These are phyloP conservation scores for Exophiala xenobiotica DNA, from an alignment of 2,329 filamentous ascomycete genomes.

Conservation along the genomic window DNA sequence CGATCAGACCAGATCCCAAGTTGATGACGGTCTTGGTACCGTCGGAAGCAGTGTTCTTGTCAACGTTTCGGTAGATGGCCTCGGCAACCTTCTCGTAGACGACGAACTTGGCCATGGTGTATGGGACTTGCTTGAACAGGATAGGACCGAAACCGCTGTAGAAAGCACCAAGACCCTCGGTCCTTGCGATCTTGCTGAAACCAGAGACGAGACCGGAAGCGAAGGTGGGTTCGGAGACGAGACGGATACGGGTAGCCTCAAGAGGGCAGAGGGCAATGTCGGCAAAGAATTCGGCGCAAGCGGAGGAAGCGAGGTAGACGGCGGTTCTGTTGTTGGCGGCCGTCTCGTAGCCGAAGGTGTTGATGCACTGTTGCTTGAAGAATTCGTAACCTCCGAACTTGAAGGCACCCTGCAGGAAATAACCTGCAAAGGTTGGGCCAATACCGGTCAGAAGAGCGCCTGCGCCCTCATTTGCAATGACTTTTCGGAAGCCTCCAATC, in stretches of 20 bases:
- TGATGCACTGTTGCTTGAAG: slow-evolving; percentile 91
- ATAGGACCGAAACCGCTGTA: slow-evolving; percentile 90
- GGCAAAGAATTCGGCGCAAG: slow-evolving; percentile 63
- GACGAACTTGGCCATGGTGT: slow-evolving; percentile 95
- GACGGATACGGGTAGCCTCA: slow-evolving; percentile 89
- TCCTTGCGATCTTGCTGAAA: slow-evolving; percentile 79
- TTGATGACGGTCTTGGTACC: slow-evolving; percentile 76
- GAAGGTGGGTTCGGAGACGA: slow-evolving; percentile 84
- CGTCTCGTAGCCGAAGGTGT: slow-evolving; percentile 72
- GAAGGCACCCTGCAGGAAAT: slow-evolving; percentile 91
- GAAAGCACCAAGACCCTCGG: slow-evolving; percentile 80
- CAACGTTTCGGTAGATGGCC: slow-evolving; percentile 64
- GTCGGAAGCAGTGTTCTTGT: slow-evolving; percentile 69
- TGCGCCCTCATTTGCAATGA: slow-evolving; percentile 79
- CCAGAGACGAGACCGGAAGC: slow-evolving; percentile 76
- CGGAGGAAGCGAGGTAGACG: slow-evolving; percentile 72
- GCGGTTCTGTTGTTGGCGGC: slow-evolving; percentile 76
- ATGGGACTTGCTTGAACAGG: slow-evolving; percentile 84
- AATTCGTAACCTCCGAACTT: slow-evolving; percentile 95
- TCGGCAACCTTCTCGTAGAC: slow-evolving; percentile 88
- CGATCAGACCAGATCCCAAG: slow-evolving; percentile 80
- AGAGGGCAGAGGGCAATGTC: slow-evolving; percentile 76
- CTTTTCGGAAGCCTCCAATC: slow-evolving; percentile 82
- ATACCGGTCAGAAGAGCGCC: slow-evolving; percentile 82
- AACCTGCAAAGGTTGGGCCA: slow-evolving; percentile 82